These are phyloP conservation scores for Conidiobolus incongruus DNA, from an alignment of 371 early-diverging fungal genomes.

Conservation along the genomic window DNA sequence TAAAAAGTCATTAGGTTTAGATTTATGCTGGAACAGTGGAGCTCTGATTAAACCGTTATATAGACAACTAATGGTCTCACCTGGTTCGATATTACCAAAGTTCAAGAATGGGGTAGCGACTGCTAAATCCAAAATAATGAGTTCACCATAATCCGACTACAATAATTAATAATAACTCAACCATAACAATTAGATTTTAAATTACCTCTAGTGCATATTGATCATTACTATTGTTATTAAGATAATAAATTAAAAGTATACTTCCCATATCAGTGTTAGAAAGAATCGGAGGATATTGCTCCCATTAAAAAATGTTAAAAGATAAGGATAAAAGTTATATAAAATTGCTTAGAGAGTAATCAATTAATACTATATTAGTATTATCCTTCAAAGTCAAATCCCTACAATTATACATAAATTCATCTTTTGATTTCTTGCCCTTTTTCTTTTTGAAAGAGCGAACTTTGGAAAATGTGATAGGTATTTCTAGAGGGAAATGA, in stretches of 20 bases:
- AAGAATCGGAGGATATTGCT: conserved; percentile 95
- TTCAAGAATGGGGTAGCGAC: conserved; percentile 95
- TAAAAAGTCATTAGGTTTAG: conserved; percentile 60
- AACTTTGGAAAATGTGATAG: conserved; percentile 44
- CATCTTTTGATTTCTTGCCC: conserved; percentile 41
- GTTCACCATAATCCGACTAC: conserved; percentile 58
- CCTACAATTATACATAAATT: conserved; percentile 59
- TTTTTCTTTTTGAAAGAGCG: conserved; percentile 52
- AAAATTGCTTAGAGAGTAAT: conserved; percentile 52
- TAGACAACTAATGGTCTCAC: conserved; percentile 65
- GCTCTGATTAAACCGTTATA: conserved; percentile 96
- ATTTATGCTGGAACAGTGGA: conserved; percentile 76
- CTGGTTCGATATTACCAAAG: conserved; percentile 90
- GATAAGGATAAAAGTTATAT: not conserved
- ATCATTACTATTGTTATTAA: conserved; percentile 83
- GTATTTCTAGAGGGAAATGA: conserved; percentile 25
- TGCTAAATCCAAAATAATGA: conserved; percentile 73
- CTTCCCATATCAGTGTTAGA: conserved; percentile 96
- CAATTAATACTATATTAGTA: conserved; percentile 67
- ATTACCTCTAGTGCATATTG: conserved; percentile 37
- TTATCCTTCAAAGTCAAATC: conserved; percentile 85
- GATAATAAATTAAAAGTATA: conserved; percentile 87
- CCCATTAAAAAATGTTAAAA: conserved; percentile 16
- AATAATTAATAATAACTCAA: not conserved
- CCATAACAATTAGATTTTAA: not conserved